Base-by-base conservation (phyloP, 2,329 filamentous ascomycete genomes). In the Aspergillus fumigatiaffinis region DNA sequence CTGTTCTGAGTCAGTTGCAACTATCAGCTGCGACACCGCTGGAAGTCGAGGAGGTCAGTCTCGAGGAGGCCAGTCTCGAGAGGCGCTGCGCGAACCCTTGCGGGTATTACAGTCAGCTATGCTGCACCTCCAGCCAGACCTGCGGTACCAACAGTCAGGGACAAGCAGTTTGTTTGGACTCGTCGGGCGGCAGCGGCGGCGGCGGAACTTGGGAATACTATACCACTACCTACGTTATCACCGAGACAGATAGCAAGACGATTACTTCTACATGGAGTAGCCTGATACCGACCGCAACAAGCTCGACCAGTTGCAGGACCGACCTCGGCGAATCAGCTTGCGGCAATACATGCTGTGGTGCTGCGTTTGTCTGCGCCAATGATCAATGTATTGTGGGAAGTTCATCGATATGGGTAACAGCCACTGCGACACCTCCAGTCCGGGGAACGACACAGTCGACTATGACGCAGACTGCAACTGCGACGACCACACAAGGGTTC, bases 251-350 rank as follows among this genome's bases (percentile, higher is more conserved):
- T 53, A 72, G 79, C 6, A 69, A 80, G 47, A 85, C 83, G 2
- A 73, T 77, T 57, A 86, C 83, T 5, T 79, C 78, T 6, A 79
- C 82, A 32, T 81, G 79, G 70, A 86, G 83, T 69, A 75, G 72
- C 44, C 57, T 65, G 23, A 61, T 57, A 57, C 57, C 63, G 10
- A 35, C 69, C 28, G 52, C 67, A 47, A 59, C 61, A 56, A 56
- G 65, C 65, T 49, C 69, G 59, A 58, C 68, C 53, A 68, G 71
- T 53, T 87, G 84, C 73, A 76, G 78, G 51, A 73, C 73, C 50
- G 74, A 77, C 2, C 62, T 79, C 21, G 76, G 76, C 44, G 74
- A 80, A 60, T 71, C 70, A 3, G 62, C 65, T 3, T 81, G 79
- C 59, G 79, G 78, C 25, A 71, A 63, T 50, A 73, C 67, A 29